Evolutionary conservation across 768 basidiomycete genomes (phyloP).

Genomic region (Suillus bovinus): DNA sequence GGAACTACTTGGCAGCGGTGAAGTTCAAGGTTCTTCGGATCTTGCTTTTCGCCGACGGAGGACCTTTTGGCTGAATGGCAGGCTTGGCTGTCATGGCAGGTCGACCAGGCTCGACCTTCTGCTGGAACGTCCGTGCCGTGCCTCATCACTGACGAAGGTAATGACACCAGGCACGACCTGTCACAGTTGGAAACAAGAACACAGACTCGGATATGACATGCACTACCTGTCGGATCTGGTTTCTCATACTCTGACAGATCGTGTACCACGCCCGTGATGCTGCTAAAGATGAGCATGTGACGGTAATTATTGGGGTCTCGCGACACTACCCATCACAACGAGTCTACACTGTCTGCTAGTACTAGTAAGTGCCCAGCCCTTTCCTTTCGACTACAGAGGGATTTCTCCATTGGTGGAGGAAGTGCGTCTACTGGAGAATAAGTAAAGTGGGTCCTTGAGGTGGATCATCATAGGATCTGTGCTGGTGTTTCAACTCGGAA

Average conservation of each 20-base stretch:
- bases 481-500: no score
- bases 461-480: no score
- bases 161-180: conserved; percentile 32
- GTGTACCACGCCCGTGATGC: conserved; percentile 22
- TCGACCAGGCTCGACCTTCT: conserved; percentile 26
- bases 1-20: conserved; percentile 32
- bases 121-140: conserved; percentile 29
- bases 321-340: background rate
- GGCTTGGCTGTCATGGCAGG: conserved; percentile 32
- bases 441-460: background rate
- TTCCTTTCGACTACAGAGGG: background rate
- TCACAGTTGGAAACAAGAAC: conserved; percentile 45
- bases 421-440: background rate
- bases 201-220: conserved; percentile 32
- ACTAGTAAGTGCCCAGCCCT: no score
- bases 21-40: conserved; percentile 31
- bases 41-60: conserved; percentile 24
- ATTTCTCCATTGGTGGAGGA: background rate
- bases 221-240: conserved; percentile 43
- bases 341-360: background rate
- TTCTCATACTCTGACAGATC: conserved; percentile 44
- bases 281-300: conserved; percentile 32
- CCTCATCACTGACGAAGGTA: conserved; percentile 18
- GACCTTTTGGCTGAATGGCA: conserved; percentile 31
- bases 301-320: background rate